Evolutionary conservation across 2,329 filamentous ascomycete genomes (phyloP).

Genomic region (Ascochyta fabae): DNA sequence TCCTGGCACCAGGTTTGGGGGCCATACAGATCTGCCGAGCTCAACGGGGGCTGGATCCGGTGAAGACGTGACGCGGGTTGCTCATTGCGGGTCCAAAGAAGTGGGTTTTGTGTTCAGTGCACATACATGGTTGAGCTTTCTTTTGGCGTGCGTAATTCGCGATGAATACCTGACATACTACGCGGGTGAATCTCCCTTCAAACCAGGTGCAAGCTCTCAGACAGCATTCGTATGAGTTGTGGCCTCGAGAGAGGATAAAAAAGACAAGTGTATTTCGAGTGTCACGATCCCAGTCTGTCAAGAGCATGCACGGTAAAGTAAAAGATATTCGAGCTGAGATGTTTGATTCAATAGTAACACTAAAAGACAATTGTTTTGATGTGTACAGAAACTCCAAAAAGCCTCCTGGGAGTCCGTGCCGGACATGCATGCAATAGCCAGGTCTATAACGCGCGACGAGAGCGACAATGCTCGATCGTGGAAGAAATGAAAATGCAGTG

Average conservation of each 20-base stretch:
- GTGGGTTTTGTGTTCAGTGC: not conserved
- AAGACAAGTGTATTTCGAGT: not conserved
- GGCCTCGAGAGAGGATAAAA: not conserved
- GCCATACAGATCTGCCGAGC: not conserved
- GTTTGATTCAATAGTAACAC: not conserved
- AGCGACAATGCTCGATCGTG: slow-evolving; percentile 8
- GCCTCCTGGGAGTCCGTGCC: not conserved
- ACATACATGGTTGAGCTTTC: not conserved
- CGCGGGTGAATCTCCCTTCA: not conserved
- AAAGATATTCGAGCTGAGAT: not conserved
- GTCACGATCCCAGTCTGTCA: not conserved
- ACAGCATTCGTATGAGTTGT: not conserved
- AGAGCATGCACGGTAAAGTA: not conserved
- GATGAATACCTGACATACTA: not conserved
- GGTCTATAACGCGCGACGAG: slow-evolving; percentile 5
- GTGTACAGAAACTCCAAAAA: not conserved
- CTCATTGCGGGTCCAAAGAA: not conserved
- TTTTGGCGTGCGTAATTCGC: not conserved
- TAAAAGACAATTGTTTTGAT: not conserved
- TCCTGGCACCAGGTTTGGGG: not conserved
- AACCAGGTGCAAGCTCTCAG: not conserved
- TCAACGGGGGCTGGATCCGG: not conserved
- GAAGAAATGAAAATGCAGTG: not conserved
- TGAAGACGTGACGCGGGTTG: not conserved
- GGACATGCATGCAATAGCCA: not conserved